Conservation (phyloP, 371 early-diverging fungal genomes). For the Apophysomyces ossiformis region DNA sequence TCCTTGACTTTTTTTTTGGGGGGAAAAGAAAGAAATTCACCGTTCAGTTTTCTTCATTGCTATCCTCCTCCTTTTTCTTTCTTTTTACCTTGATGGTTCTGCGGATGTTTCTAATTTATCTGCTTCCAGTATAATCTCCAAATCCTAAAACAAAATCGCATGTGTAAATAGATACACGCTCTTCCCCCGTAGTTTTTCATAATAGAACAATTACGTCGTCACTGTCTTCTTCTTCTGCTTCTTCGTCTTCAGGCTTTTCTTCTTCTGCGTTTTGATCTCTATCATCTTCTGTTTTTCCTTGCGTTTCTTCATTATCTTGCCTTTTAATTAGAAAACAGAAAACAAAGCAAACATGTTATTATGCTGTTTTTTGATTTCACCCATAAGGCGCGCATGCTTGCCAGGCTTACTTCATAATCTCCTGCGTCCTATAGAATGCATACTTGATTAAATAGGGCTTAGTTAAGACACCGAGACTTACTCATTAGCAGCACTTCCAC, state of each 20-base stretch:
- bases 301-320: conserved; percentile 18
- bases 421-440: conserved; percentile 17
- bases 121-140: conserved; percentile 70
- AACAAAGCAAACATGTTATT: no score
- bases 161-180: conserved; percentile 2
- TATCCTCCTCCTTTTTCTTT: conserved; percentile 20
- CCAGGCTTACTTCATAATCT: conserved; percentile 13
- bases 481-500: conserved; percentile 29
- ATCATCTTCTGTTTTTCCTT: conserved; percentile 31
- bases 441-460: not conserved
- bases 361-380: no score
- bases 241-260: conserved; percentile 26
- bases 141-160: conserved; percentile 45
- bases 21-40: not conserved
- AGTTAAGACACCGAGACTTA: conserved; percentile 2
- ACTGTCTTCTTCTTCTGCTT: conserved; percentile 44
- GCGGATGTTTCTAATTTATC: conserved; percentile 39
- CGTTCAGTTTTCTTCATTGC: not conserved
- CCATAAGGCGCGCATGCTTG: no score
- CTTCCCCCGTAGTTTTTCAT: not conserved
- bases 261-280: conserved; percentile 34
- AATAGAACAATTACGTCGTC: conserved; percentile 45
- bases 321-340: not conserved
- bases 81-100: conserved; percentile 24
- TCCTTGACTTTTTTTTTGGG: not conserved